These are phyloP conservation scores for Yamadazyma tumulicola DNA, from an alignment of 805 yeast species.

Conservation along the genomic window DNA sequence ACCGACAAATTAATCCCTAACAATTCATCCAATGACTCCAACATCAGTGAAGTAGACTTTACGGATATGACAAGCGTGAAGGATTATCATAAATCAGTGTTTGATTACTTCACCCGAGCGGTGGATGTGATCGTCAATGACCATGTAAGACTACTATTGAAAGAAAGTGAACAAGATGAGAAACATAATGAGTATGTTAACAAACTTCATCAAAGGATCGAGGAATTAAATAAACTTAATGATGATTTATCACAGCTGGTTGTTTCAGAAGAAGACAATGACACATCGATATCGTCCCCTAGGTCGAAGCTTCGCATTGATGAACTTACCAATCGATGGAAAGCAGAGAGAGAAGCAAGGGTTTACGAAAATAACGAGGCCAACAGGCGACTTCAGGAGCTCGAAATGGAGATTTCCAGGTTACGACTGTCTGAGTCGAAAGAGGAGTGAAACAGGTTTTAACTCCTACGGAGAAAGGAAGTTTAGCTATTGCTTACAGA, in stretches of 20 bases:
- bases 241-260: slow-evolving; percentile 15
- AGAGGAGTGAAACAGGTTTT: no score
- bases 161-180: slow-evolving; percentile 26
- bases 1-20: slow-evolving; percentile 5
- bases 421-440: no score
- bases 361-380: slow-evolving; percentile 59
- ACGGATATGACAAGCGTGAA: slow-evolving; percentile 20
- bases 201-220: slow-evolving; percentile 23
- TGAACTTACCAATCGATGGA: slow-evolving; percentile 63
- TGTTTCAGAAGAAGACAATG: slow-evolving; percentile 13
- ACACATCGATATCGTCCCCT: slow-evolving; percentile 8
- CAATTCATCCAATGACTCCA: slow-evolving; percentile 8
- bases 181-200: slow-evolving; percentile 20
- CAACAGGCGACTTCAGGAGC: slow-evolving; percentile 44
- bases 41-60: slow-evolving; percentile 14
- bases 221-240: slow-evolving; percentile 21
- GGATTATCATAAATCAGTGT: slow-evolving; percentile 43
- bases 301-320: slow-evolving; percentile 46
- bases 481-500: no score
- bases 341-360: slow-evolving; percentile 67
- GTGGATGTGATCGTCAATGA: slow-evolving; percentile 56
- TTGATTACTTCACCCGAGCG: slow-evolving; percentile 58
- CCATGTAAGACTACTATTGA: slow-evolving; percentile 41
- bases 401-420: slow-evolving; percentile 53
- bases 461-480: no score